Base-by-base conservation (phyloP, 2,329 filamentous ascomycete genomes). In the Periconia macrospinosa region DNA sequence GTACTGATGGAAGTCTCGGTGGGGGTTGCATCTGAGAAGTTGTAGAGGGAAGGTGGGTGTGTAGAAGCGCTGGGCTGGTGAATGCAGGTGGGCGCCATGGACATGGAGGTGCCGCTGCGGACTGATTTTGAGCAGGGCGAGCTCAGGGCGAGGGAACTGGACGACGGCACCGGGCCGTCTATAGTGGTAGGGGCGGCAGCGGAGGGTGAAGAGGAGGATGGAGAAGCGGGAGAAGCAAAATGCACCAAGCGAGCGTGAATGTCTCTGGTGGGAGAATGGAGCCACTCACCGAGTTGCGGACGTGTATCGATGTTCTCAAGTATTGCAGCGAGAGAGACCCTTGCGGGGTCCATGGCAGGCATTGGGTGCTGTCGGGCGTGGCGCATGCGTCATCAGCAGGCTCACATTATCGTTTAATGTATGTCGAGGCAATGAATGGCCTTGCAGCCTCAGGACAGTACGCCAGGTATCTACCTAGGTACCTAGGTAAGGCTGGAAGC, bases 21-120 rank as follows among this genome's bases (percentile, higher is more conserved):
- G 15, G 61, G 61, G 14, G 61, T 63, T 6, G 57, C 60, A 20
- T 64, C 58, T 42, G 63, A 65, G 47, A 52, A 59, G 55, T 63
- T 41, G 57, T 57, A 59, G 30, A 66, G 61, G 9, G 63, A 66
- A 14, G 63, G 63, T 48, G 63, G 49, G 47, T 59, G 57, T 18
- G 52, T 54, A 13, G 63, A 66, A 15, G 59, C 56, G 48, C 48
- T 61, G 30, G 55, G 53, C 52, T 70, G 65, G 54, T 71, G 66
- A 17, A 72, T 55, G 48, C 63, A 60, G 15, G 67, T 55, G 30
- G 62, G 68, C 46, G 69, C 66, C 69, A 72, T 72, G 52, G 69
- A 71, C 18, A 40, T 3, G 47, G 63, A 68, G 30, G 20, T 15
- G 53, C 30, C 45, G 59, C 59, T 62, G 45, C 49, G 50, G 41